A percentile compares a stretch with the other conserved stretches of the same genome.
These are phyloP conservation scores for Misopates orontium DNA, from an alignment of 257 asterid genomes.

Conservation along the genomic window DNA sequence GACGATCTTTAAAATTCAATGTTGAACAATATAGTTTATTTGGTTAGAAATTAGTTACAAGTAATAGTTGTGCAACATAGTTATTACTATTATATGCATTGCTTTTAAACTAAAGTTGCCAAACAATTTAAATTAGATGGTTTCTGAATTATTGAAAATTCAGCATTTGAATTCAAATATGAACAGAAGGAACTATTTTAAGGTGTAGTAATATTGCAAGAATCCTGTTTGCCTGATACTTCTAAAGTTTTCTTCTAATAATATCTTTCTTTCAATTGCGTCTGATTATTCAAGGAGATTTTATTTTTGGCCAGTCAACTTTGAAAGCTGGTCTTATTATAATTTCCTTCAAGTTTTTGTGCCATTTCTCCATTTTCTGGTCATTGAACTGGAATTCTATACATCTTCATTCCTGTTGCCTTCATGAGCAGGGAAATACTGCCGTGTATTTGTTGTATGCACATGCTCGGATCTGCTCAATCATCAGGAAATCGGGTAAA, in stretches of 20 bases:
- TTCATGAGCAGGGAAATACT: constrained; percentile 84
- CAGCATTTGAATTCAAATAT: too few species aligned
- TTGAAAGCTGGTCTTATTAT: constrained; percentile 9
- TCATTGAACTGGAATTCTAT: constrained; percentile 1
- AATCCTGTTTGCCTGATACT: background rate
- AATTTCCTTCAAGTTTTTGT: background rate
- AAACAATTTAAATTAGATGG: too few species aligned
- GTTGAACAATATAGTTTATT: background rate
- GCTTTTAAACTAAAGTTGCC: too few species aligned
- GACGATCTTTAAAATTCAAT: background rate
- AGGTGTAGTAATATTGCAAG: background rate
- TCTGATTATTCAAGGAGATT: background rate
- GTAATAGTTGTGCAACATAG: background rate
- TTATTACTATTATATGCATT: background rate
- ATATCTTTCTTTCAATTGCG: background rate
- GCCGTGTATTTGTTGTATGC: constrained; percentile 95
- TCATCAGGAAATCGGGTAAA: constrained; percentile 82
- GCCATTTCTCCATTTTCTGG: constrained; percentile 11
- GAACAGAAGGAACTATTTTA: background rate
- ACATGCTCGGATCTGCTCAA: constrained; percentile 98
- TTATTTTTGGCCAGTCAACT: background rate
- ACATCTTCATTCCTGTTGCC: constrained; percentile 10
- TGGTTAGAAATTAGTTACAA: background rate
- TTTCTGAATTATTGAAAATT: too few species aligned
- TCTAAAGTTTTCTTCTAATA: background rate